A percentile compares a stretch with the other conserved stretches of the same genome.
phyloP scores from a whole-genome alignment of 257 asterid species.

The Salvia splendens region DNA sequence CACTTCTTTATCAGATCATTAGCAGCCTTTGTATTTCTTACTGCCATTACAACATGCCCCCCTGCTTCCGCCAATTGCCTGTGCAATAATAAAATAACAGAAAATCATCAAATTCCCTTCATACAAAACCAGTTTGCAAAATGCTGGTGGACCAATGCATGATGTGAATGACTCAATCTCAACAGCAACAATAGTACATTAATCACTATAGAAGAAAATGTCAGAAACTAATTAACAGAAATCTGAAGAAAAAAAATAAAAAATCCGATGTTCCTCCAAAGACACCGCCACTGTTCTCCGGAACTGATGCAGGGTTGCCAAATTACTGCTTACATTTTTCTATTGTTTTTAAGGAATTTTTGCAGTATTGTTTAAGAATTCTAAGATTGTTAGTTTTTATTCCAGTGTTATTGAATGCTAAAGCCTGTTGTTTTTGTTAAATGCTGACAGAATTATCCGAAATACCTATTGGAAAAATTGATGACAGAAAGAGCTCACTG shows the following conservation, averaged over 20 bases:
- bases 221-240: not conserved
- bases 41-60: slow-evolving; percentile 96
- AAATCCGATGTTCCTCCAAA: too few relatives aligned
- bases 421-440: slow-evolving; percentile 9
- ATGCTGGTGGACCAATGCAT: not conserved
- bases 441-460: slow-evolving; percentile 68
- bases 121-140: not conserved
- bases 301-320: too few relatives aligned
- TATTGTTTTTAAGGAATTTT: too few relatives aligned
- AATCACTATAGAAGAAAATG: not conserved
- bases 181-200: not conserved
- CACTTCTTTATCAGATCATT: slow-evolving; percentile 70
- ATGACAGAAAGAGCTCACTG: slow-evolving; percentile 63
- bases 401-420: not conserved
- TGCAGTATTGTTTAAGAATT: not conserved
- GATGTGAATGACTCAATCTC: slow-evolving; percentile 5
- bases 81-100: slow-evolving; percentile 26
- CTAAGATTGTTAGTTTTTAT: slow-evolving; percentile 4
- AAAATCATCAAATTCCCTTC: not conserved
- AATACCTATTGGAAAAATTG: slow-evolving; percentile 64
- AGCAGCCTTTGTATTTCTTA: slow-evolving; percentile 75
- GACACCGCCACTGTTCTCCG: too few relatives aligned
- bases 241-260: too few relatives aligned
- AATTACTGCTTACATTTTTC: too few relatives aligned
- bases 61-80: slow-evolving; percentile 96